phyloP scores from a whole-genome alignment of 495 filamentous ascomycete genomes.

The Letharia columbiana region DNA sequence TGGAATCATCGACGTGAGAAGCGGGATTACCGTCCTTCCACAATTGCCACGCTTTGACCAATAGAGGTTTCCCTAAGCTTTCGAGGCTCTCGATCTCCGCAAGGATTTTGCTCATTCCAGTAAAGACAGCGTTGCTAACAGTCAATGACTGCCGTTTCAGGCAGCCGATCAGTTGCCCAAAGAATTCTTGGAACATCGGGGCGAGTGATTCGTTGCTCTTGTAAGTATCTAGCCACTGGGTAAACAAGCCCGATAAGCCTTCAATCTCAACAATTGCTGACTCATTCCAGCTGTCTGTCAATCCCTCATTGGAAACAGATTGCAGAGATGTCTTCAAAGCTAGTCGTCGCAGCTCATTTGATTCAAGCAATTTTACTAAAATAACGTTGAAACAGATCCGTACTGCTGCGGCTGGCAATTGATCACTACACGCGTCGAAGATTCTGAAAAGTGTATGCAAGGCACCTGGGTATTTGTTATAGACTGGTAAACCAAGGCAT shows the following conservation, averaged over 20 bases:
- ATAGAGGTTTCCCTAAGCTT: slow-evolving; percentile 46
- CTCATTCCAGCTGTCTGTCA: slow-evolving; percentile 57
- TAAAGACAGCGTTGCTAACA: slow-evolving; percentile 65
- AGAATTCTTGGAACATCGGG: slow-evolving; percentile 58
- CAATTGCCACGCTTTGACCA: slow-evolving; percentile 56
- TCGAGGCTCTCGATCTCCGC: slow-evolving; percentile 40
- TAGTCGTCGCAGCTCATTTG: slow-evolving; percentile 24
- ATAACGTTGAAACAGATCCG: slow-evolving; percentile 71
- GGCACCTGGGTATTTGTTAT: slow-evolving; percentile 39
- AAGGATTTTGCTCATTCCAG: slow-evolving; percentile 57
- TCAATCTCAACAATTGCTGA: slow-evolving; percentile 66
- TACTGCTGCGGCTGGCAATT: slow-evolving; percentile 72
- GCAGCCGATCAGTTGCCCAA: slow-evolving; percentile 54
- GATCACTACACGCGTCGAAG: slow-evolving; percentile 81
- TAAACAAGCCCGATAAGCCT: slow-evolving; percentile 58
- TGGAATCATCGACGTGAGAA: slow-evolving; percentile 38
- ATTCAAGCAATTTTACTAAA: slow-evolving; percentile 63
- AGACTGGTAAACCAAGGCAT: slow-evolving; percentile 1
- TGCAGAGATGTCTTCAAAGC: background rate
- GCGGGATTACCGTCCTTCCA: slow-evolving; percentile 60
- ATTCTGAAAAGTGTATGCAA: slow-evolving; percentile 87
- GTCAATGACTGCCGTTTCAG: slow-evolving; percentile 53
- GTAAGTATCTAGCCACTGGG: slow-evolving; percentile 56
- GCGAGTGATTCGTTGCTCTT: slow-evolving; percentile 49
- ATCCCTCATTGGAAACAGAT: background rate